Base-by-base conservation (phyloP, 2,329 filamentous ascomycete genomes). In the Fusarium newnesense region DNA sequence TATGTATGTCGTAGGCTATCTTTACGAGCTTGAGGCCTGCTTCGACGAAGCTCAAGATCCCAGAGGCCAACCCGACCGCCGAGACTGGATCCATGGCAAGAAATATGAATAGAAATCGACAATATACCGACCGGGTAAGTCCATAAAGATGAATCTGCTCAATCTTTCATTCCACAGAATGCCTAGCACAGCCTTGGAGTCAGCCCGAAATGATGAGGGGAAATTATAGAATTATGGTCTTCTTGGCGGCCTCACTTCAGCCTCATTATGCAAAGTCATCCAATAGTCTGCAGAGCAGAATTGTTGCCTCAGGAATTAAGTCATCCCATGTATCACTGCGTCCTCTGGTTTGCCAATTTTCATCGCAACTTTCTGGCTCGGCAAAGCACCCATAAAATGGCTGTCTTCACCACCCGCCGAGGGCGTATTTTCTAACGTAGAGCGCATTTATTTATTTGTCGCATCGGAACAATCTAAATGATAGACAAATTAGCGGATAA, bases 81-180 rank as follows among this genome's bases (percentile, higher is more conserved):
- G 58, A 34, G 26, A 60, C 36, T 5, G 57, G 57, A 42, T 52
- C 44, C 44, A 60, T 26, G 9, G 9, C 18, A 4, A 4, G 4
- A 8, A 9, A 36, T 15, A 26, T 26, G 5, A 5, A 6, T 8
- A 8, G 4, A 13, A 5, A 5, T n/a, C 26, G 19, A n/a, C 3
- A 16, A 30, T n/a, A 47, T 4, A 47, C 9, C 9, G 19, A 11
- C 9, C 15, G 18, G 46, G 21, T 24, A 24, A 49, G 10, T 4
- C 18, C 1, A 32, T 7, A 12, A 1, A 18, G 21, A n/a, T 32
- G 13, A n/a, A n/a, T 16, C 4, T 18, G 13, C 0, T 32, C 10
- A 3, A 9, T 32, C n/a, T n/a, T 7, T 9, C 4, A 9, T n/a
- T 9, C 10, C 10, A 49, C 4, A 12, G 7, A n/a, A 32, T 12